Evolutionary conservation across 164 flowering plant genomes (phyloP), one percentile per base, ranked within the genome.

Genomic region (Akebia trifoliata): DNA sequence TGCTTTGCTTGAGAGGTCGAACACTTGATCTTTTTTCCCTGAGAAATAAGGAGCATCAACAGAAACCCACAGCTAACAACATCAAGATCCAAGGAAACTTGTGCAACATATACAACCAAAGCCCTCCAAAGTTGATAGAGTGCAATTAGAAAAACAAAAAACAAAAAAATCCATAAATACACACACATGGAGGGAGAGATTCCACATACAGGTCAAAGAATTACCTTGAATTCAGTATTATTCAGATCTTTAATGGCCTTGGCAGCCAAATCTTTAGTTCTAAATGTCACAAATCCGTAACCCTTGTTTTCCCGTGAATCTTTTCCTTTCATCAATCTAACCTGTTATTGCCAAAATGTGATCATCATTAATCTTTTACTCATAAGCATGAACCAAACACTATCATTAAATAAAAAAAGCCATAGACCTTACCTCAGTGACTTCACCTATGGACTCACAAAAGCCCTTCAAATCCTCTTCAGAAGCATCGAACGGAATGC

Each of bases 1-100:
- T 92, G 73, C 66, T 86, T 92, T 57, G 87, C 86, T 80, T 89
- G 93, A 61, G 98, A 76, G 29, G 85, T 56, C 14, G 98, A 92
- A 68, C 94, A 86, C 62, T 71, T 86, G 7, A 92, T 42, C 65
- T 70, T 85, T 73, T 57, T 83, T 57, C 95, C 96, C 98, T 88
- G 74, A 61, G 20, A 66, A 32, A 59, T 28, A 46, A 56, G 15
- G 18, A 30, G 29, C 24, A 15, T 32, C 4, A 50, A 9, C 29
- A 37, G 26, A 22, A 35, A 34, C 6, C 9, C 18, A 20, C 24
- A 34, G 24, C 30, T 1, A 1, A 30, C 12, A 49, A 49, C 22
- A 18, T 30, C 24, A 44, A 42, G 7, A 4, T 8, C 7, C 20
- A 42, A 42, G 7, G 17, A n/a, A n/a, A n/a, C n/a, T n/a, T n/a